These are phyloP conservation scores for Rhynchospora breviuscula DNA, from an alignment of 176 grass and related monocot genomes.

Conservation along the genomic window DNA sequence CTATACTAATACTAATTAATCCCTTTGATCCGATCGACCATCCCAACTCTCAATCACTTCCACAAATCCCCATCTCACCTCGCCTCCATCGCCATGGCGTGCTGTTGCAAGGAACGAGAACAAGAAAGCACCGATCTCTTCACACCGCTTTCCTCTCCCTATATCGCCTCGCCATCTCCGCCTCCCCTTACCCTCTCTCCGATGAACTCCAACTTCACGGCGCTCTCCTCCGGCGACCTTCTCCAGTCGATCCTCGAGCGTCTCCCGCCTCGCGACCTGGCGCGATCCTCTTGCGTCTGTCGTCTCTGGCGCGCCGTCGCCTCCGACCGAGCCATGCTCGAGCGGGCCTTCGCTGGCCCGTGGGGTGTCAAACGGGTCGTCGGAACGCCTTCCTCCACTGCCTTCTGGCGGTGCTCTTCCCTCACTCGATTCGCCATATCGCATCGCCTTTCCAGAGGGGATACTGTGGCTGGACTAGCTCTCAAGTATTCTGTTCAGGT, in stretches of 20 bases:
- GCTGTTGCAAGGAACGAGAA: conserved; percentile 29
- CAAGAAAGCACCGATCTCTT: conserved; percentile 14
- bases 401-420: conserved; percentile 68
- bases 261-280: conserved; percentile 53
- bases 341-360: conserved; percentile 53
- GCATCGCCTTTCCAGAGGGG: conserved; percentile 51
- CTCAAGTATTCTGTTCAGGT: conserved; percentile 93
- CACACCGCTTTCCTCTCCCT: neutral
- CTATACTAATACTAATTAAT: neutral
- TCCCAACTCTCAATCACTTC: neutral
- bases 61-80: neutral
- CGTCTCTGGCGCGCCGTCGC: conserved; percentile 64
- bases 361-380: conserved; percentile 64
- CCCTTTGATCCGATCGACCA: neutral
- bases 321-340: conserved; percentile 54
- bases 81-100: conserved; percentile 26
- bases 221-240: conserved; percentile 49
- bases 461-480: conserved; percentile 64
- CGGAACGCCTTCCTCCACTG: conserved; percentile 45
- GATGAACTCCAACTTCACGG: conserved; percentile 43
- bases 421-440: conserved; percentile 70
- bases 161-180: neutral
- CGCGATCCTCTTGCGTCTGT: conserved; percentile 75
- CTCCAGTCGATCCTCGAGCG: conserved; percentile 60
- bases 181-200: conserved; percentile 4